Evolutionary conservation across 2,329 filamentous ascomycete genomes (phyloP).

Genomic region (Aspergillus tamarii): DNA sequence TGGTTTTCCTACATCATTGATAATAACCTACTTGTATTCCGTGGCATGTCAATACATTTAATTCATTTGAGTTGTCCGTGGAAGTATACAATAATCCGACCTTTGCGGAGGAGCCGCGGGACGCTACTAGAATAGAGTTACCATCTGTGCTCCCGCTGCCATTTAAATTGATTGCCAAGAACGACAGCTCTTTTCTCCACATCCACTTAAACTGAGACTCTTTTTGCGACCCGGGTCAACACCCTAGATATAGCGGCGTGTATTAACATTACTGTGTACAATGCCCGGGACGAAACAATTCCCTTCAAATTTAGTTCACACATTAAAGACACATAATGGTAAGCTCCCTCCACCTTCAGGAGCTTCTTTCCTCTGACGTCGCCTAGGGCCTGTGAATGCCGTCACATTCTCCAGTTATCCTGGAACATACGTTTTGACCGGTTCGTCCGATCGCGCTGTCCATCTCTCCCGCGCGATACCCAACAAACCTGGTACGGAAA

Average conservation of each 20-base stretch:
- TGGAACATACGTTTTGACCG: constrained; percentile 79
- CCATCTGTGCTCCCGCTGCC: neutral
- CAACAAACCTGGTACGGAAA: constrained; percentile 42
- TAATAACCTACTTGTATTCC: constrained; percentile 47
- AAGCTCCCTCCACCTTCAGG: constrained; percentile 8
- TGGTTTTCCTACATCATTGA: constrained; percentile 44
- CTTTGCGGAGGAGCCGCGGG: neutral
- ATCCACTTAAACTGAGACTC: neutral
- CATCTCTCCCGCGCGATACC: constrained; percentile 74
- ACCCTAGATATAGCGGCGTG: neutral
- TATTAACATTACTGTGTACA: constrained; percentile 1
- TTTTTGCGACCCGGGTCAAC: neutral
- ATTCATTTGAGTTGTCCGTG: constrained; percentile 24
- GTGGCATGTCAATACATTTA: constrained; percentile 45
- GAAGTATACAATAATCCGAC: neutral
- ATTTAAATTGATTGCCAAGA: neutral
- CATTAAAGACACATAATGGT: constrained; percentile 50
- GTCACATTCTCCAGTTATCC: constrained; percentile 73
- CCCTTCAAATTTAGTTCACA: constrained; percentile 45
- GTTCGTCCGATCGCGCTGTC: constrained; percentile 81
- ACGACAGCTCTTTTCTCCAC: neutral
- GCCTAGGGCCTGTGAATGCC: constrained; percentile 69
- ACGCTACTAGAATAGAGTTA: neutral
- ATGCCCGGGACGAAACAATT: constrained; percentile 39
- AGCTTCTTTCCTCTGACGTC: neutral